These are phyloP conservation scores for Dictyostelium firmibasis DNA, from an alignment of 78 protist genomes.

Conservation along the genomic window DNA sequence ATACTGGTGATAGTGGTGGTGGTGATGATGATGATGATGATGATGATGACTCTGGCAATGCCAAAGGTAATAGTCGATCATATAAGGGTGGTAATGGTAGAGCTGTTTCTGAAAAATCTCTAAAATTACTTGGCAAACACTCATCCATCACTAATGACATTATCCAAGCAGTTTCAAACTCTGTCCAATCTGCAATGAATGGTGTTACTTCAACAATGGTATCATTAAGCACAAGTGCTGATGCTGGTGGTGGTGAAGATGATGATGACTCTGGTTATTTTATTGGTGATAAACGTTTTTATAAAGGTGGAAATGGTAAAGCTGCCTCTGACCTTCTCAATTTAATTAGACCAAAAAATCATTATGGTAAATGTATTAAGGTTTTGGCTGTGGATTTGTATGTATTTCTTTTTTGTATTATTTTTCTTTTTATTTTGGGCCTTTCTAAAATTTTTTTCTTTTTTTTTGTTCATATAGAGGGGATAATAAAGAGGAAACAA, in stretches of 20 bases:
- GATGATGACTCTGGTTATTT: no score
- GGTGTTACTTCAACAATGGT: not conserved
- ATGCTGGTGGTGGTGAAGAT: not conserved
- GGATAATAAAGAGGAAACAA: not conserved
- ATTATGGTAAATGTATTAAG: not conserved
- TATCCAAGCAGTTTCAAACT: not conserved
- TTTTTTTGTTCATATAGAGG: not conserved
- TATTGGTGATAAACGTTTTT: not conserved
- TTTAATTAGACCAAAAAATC: not conserved
- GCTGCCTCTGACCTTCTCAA: not conserved
- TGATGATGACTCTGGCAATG: no score
- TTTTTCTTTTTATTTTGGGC: not conserved
- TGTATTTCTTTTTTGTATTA: not conserved
- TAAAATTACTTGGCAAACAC: not conserved
- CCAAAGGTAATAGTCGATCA: not conserved
- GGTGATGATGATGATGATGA: not conserved
- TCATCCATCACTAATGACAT: not conserved
- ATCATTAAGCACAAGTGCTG: not conserved
- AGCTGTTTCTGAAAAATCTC: not conserved
- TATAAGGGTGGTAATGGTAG: not conserved
- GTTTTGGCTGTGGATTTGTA: not conserved
- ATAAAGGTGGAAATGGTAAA: not conserved
- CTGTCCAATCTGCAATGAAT: not conserved
- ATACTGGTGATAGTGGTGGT: not conserved
- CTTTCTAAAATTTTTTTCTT: not conserved